Percentiles rank a stretch among this genome's conserved stretches.
phyloP scores from a whole-genome alignment of 208 protist species.

The Wallacemonas sp. region DNA sequence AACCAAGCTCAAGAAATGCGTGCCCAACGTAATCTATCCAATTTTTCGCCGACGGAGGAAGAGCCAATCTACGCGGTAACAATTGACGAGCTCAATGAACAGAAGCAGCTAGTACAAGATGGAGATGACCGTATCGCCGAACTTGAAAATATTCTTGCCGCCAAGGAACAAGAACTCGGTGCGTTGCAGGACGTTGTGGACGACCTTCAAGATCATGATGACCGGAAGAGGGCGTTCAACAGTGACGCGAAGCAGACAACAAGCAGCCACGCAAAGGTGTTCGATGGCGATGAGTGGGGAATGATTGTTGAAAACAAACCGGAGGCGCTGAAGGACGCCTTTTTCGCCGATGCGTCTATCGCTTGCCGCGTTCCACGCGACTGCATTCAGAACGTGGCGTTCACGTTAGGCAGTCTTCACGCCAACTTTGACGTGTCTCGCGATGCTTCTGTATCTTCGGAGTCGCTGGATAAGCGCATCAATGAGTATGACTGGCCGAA shows the following conservation, averaged over 20 bases:
- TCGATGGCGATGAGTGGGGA: conserved; percentile 17
- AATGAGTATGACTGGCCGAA: background rate
- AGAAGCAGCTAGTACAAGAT: conserved; percentile 22
- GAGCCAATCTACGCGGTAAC: conserved; percentile 52
- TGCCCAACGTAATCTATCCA: conserved; percentile 40
- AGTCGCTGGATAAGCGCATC: background rate
- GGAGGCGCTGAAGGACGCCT: background rate
- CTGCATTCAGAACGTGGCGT: background rate
- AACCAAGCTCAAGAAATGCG: conserved; percentile 47
- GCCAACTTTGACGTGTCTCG: background rate
- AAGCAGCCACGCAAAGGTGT: conserved; percentile 8
- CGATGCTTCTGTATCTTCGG: background rate
- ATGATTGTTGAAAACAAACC: background rate
- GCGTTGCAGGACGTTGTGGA: conserved; percentile 5
- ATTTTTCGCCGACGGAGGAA: conserved; percentile 20
- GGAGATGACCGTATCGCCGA: conserved; percentile 3
- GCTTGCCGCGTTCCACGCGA: background rate
- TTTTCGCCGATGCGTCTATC: background rate
- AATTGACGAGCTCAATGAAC: conserved; percentile 42
- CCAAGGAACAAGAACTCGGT: conserved; percentile 1
- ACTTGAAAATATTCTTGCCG: background rate
- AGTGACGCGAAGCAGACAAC: background rate
- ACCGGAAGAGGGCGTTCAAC: background rate
- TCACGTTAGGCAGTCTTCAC: background rate
- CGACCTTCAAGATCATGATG: conserved; percentile 7